phyloP scores from a whole-genome alignment of 371 early-diverging fungal genomes.

The Mucor racemosus region DNA sequence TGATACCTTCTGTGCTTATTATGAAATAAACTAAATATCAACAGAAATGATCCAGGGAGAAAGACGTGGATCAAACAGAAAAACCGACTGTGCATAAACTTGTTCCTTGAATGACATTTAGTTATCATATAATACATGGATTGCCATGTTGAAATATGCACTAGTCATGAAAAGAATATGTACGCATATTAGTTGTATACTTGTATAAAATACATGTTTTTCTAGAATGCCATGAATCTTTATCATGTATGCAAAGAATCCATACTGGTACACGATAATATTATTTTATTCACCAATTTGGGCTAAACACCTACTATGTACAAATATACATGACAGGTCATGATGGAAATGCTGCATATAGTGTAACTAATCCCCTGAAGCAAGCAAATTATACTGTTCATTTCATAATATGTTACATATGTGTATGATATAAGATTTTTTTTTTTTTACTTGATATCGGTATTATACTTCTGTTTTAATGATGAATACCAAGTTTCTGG shows the following conservation, averaged over 20 bases:
- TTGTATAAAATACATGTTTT: background rate
- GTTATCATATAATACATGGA: background rate
- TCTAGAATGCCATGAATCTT: background rate
- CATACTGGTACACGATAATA: background rate
- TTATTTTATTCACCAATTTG: background rate
- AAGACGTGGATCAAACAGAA: slow-evolving; percentile 1
- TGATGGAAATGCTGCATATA: background rate
- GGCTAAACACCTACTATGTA: background rate
- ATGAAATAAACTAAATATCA: background rate
- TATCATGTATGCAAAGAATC: too few species aligned
- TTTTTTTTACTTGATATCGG: too few species aligned
- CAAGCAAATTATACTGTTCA: too few species aligned
- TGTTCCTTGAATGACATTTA: background rate
- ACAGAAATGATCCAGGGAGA: slow-evolving; percentile 1
- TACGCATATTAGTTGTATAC: background rate
- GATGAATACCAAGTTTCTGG: too few species aligned
- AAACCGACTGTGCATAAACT: background rate
- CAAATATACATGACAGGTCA: background rate
- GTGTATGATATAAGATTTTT: too few species aligned
- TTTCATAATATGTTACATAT: too few species aligned
- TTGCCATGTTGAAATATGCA: slow-evolving; percentile 1
- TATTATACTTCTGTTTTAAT: too few species aligned
- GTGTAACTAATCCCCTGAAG: background rate
- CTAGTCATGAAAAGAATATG: background rate
- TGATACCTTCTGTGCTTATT: background rate